Conservation (phyloP, 345 rosid genomes). For the Passiflora organensis region DNA sequence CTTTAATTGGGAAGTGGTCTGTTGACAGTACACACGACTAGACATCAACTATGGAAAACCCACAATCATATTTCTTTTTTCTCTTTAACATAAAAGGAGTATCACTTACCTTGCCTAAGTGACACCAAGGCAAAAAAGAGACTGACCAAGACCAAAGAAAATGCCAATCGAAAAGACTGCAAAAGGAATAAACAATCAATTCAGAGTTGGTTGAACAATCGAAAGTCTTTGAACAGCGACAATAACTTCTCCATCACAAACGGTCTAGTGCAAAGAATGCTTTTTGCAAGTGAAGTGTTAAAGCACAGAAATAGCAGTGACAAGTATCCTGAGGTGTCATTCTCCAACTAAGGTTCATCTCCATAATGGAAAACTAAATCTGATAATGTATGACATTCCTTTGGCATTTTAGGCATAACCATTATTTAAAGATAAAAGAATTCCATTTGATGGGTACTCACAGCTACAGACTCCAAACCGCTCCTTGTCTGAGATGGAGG, state of each 20-base stretch:
- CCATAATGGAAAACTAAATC: neutral
- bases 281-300: too few species aligned
- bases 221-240: neutral
- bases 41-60: too few species aligned
- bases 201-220: neutral
- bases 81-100: neutral
- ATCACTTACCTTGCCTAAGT: conserved; percentile 60
- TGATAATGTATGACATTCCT: neutral
- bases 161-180: conserved; percentile 78
- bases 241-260: neutral
- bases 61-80: too few species aligned
- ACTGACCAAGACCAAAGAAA: conserved; percentile 51
- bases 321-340: neutral
- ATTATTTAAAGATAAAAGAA: neutral
- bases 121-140: conserved; percentile 57
- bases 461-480: conserved; percentile 70
- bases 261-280: neutral
- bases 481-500: conserved; percentile 53
- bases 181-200: conserved; percentile 6
- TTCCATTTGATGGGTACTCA: conserved; percentile 35
- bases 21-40: too few species aligned
- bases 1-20: too few species aligned
- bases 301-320: too few species aligned
- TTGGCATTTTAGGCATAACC: neutral
- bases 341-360: neutral